These are phyloP conservation scores for Copromyces sp. DNA, from an alignment of 495 filamentous ascomycete genomes.

Conservation along the genomic window DNA sequence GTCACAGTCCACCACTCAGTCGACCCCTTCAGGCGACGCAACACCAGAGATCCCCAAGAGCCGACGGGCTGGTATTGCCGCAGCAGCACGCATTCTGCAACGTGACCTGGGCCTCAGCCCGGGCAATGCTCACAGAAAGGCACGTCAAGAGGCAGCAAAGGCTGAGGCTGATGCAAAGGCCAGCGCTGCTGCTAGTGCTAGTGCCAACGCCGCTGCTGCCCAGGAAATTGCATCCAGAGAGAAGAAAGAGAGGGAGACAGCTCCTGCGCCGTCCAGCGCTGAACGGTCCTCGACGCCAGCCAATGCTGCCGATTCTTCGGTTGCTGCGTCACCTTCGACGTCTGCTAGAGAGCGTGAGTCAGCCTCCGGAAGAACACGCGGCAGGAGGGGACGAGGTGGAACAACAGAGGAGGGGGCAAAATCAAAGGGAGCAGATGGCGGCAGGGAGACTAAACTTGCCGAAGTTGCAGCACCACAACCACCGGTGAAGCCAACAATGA, in stretches of 20 bases:
- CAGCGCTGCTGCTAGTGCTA: conserved; percentile 15
- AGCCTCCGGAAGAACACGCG: conserved; percentile 17
- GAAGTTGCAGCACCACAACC: conserved; percentile 8
- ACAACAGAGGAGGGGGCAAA: conserved; percentile 12
- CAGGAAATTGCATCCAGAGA: conserved; percentile 23
- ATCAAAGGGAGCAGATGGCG: conserved; percentile 11
- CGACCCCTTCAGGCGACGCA: background rate
- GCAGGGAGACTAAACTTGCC: conserved; percentile 8
- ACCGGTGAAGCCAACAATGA: conserved; percentile 22
- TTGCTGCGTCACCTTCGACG: background rate
- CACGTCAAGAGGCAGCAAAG: conserved; percentile 42
- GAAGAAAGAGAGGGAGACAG: conserved; percentile 6
- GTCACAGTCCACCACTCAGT: background rate
- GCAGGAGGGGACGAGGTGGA: conserved; percentile 17
- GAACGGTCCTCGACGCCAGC: conserved; percentile 16
- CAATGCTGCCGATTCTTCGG: conserved; percentile 12
- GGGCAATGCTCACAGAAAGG: conserved; percentile 44
- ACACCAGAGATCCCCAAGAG: conserved; percentile 30
- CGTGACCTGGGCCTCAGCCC: conserved; percentile 78
- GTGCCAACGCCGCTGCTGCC: conserved; percentile 12
- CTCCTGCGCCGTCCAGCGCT: conserved; percentile 17
- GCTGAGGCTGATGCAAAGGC: conserved; percentile 35
- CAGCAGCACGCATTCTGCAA: conserved; percentile 77
- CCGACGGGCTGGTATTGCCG: conserved; percentile 58
- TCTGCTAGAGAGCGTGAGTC: conserved; percentile 12